Evolutionary conservation across 1,284 basidiomycete species (phyloP), one percentile per base, ranked within the genome.

Genomic region (Rhodotorula sp.): DNA sequence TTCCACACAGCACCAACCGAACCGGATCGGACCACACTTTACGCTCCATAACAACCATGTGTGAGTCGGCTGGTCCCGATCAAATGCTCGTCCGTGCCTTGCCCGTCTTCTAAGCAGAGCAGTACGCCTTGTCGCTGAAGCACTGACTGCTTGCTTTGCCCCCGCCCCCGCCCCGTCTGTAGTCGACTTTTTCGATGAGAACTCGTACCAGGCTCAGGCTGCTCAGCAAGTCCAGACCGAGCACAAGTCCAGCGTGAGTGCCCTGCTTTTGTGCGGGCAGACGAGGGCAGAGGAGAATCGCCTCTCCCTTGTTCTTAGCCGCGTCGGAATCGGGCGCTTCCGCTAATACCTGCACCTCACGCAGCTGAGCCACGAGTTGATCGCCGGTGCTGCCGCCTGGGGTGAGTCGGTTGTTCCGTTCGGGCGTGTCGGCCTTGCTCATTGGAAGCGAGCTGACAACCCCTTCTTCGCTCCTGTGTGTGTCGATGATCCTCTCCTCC

Each of bases 341-440:
- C n/a, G n/a, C n/a, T n/a, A n/a, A n/a, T n/a, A n/a, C n/a, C n/a
- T 22, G n/a, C 12, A 7, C 20, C 18, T 4, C 5, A 1, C 14
- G 30, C 60, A 73, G 68, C 29, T 73, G 24, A 46, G 61, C 7
- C 74, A 75, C 63, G 73, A 71, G 51, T 29, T 69, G 15, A 37
- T 70, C 26, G 66, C 66, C 12, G 69, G n/a, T 24, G 66, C 71
- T 10, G 71, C 74, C n/a, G 66, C 71, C 1, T 75, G 37, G 49
- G 22, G 49, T 51, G 49, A 51, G 49, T 51, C 6, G 4, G 37
- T 10, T 42, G 37, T 12, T 14, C 37, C 14, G 37, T 14, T 42
- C 37, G 10, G 37, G 37, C 37, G 10, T 42, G 37, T n/a, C 37
- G 37, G 37, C 12, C 37, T 37, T 37, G 7, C 1, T 42, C 37